These are phyloP conservation scores for Cyberlindnera euphorbiae DNA, from an alignment of 805 yeast genomes.

Conservation along the genomic window DNA sequence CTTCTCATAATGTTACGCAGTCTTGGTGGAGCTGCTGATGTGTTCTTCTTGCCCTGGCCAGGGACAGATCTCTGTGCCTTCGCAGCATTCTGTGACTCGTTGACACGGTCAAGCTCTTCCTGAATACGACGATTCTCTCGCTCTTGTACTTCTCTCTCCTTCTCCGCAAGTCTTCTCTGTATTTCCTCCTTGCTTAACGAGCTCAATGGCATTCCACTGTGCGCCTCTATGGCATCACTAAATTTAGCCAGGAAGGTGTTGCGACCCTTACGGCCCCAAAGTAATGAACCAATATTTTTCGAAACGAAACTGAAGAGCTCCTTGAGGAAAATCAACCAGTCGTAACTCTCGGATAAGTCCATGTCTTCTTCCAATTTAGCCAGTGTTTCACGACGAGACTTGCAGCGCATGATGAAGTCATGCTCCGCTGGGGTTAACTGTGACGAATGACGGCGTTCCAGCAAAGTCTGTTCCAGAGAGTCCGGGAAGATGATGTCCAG, in stretches of 20 bases:
- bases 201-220: slow-evolving; percentile 1
- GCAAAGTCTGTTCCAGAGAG: slow-evolving; percentile 41
- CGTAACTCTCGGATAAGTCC: slow-evolving; percentile 64
- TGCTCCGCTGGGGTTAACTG: slow-evolving; percentile 67
- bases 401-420: slow-evolving; percentile 75
- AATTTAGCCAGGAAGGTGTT: slow-evolving; percentile 18
- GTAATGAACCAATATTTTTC: slow-evolving; percentile 64
- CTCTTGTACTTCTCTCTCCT: slow-evolving; percentile 15
- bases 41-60: no score
- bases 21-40: slow-evolving; percentile 17
- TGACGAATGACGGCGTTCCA: slow-evolving; percentile 31
- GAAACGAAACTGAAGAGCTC: slow-evolving; percentile 75
- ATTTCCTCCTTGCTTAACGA: slow-evolving; percentile 22
- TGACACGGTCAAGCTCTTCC: background rate
- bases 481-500: slow-evolving; percentile 73
- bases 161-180: slow-evolving; percentile 13
- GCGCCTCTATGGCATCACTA: slow-evolving; percentile 2
- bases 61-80: background rate
- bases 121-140: slow-evolving; percentile 6
- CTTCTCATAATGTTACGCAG: slow-evolving; percentile 41
- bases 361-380: slow-evolving; percentile 41
- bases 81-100: slow-evolving; percentile 5
- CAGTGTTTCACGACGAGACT: slow-evolving; percentile 61
- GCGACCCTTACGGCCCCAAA: slow-evolving; percentile 59
- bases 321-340: slow-evolving; percentile 79